Evolutionary conservation across 1,284 basidiomycete genomes (phyloP).

Genomic region (Kalmanozyma brasiliensis): DNA sequence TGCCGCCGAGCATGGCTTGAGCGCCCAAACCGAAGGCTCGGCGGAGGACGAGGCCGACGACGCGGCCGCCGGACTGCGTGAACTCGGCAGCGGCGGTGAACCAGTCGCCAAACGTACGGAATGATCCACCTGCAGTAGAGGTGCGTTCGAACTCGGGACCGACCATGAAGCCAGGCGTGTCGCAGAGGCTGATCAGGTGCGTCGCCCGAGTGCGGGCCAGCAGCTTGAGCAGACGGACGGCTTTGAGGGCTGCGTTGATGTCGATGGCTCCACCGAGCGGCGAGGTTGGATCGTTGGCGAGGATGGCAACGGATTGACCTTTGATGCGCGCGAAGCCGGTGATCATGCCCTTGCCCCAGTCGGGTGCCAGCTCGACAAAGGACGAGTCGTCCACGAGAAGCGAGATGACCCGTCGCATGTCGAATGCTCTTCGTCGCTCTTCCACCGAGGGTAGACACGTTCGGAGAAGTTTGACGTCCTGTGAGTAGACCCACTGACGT

Average conservation of each 20-base stretch:
- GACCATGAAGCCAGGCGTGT: conserved; percentile 60
- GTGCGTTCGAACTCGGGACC: conserved; percentile 39
- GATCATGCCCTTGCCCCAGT: conserved; percentile 43
- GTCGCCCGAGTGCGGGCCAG: conserved; percentile 32
- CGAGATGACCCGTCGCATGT: conserved; percentile 45
- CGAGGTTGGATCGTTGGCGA: conserved; percentile 47
- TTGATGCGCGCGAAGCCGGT: conserved; percentile 42
- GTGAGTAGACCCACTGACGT: conserved; percentile 20
- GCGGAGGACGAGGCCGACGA: conserved; percentile 39
- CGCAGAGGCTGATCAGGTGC: conserved; percentile 47
- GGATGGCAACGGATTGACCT: conserved; percentile 37
- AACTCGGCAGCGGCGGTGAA: conserved; percentile 41
- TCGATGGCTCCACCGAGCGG: conserved; percentile 55
- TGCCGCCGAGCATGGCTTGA: conserved; percentile 49
- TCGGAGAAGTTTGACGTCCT: conserved; percentile 27
- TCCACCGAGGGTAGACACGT: conserved; percentile 29
- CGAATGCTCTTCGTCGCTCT: conserved; percentile 42
- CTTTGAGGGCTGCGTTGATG: conserved; percentile 40
- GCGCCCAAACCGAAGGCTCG: conserved; percentile 54
- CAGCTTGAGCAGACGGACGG: conserved; percentile 43
- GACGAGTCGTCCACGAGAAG: conserved; percentile 42
- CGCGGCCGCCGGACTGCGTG: conserved; percentile 31
- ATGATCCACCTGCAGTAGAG: conserved; percentile 21
- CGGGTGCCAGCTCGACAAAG: conserved; percentile 45
- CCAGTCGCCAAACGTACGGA: conserved; percentile 52